A percentile compares a stretch with the other conserved stretches of the same genome.
Evolutionary conservation across 768 basidiomycete species (phyloP).

Genomic region (Pleurotus djamor): DNA sequence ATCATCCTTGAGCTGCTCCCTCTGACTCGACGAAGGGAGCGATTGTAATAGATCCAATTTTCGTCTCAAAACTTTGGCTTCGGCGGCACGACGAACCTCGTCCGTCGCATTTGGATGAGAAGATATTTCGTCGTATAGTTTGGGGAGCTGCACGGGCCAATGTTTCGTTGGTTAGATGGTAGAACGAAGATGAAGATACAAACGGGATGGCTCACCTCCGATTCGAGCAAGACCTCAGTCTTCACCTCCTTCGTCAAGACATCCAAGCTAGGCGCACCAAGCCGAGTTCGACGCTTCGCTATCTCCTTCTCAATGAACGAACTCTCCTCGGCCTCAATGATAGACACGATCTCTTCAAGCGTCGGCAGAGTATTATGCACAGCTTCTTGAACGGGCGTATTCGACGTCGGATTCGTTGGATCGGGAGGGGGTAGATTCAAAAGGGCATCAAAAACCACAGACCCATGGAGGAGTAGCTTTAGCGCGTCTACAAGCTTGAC

Average conservation of each 20-base stretch:
- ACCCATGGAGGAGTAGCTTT: conserved; percentile 71
- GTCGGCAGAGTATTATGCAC: conserved; percentile 70
- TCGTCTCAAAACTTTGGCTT: conserved; percentile 70
- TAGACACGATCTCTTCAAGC: conserved; percentile 66
- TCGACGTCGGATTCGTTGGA: conserved; percentile 66
- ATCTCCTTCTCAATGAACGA: conserved; percentile 62
- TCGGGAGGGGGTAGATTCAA: conserved; percentile 72
- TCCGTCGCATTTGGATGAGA: conserved; percentile 80
- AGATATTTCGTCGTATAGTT: conserved; percentile 74
- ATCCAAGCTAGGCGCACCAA: conserved; percentile 64
- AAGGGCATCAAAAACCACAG: conserved; percentile 59
- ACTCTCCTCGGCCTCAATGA: conserved; percentile 66
- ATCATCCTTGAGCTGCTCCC: conserved; percentile 50
- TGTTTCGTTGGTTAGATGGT: conserved; percentile 1
- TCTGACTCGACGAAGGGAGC: conserved; percentile 46
- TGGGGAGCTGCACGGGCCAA: conserved; percentile 50
- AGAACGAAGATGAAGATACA: conserved; percentile 6
- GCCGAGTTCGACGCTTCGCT: conserved; percentile 71
- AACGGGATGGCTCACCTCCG: conserved; percentile 41
- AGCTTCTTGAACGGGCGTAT: conserved; percentile 56
- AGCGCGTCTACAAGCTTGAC: conserved; percentile 66
- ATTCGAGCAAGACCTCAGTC: conserved; percentile 58
- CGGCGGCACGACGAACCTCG: conserved; percentile 72
- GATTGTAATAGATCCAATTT: conserved; percentile 61
- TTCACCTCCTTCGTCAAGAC: conserved; percentile 62